Base-by-base conservation (phyloP, 2,329 filamentous ascomycete genomes). In the Fusarium sp. region DNA sequence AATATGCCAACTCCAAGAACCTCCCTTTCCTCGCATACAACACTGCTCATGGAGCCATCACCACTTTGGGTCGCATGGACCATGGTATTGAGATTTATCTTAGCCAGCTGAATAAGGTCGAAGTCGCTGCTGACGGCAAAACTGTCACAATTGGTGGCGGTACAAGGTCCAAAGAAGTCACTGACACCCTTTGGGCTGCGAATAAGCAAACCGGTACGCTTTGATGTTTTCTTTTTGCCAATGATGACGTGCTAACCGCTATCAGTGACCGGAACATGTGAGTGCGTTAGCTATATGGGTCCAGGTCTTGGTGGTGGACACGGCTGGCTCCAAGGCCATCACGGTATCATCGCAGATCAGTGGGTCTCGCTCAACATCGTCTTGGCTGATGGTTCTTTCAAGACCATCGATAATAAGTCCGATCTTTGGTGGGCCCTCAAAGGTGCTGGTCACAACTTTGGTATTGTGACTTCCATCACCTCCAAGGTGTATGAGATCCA, bases 21-120 rank as follows among this genome's bases (percentile, higher is more conserved):
- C 62, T 88, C 5, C 86, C 87, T 0, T 88, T 90, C 68, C 82
- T 90, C 5, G 84, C 86, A 1, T 84, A 81, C 75, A 88, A 86
- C 73, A 85, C 86, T 18, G 83, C 80, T 4, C 88, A 90, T 63
- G 88, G 87, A 7, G 80, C 84, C 6, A 80, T 86, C 49, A 86
- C 81, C 44, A 86, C 85, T 0, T 72, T 89, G 4, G 85, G 84
- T 0, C 81, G 78, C 42, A 85, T 89, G 81, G 72, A 84, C 7
- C 77, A 81, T 56, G 87, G 87, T 7, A 85, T 89, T 20, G 82
- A 84, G 68, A 88, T 89, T 58, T 83, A 81, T 57, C 65, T 89
- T 67, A 75, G 78, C 49, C 80, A 85, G 65, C 73, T 89, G 35
- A 84, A 79, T 74, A 79, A 77, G 18, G 80, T 88, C 29, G 45